phyloP scores from a whole-genome alignment of 1,284 basidiomycete species.

The Microbotryum violaceum region DNA sequence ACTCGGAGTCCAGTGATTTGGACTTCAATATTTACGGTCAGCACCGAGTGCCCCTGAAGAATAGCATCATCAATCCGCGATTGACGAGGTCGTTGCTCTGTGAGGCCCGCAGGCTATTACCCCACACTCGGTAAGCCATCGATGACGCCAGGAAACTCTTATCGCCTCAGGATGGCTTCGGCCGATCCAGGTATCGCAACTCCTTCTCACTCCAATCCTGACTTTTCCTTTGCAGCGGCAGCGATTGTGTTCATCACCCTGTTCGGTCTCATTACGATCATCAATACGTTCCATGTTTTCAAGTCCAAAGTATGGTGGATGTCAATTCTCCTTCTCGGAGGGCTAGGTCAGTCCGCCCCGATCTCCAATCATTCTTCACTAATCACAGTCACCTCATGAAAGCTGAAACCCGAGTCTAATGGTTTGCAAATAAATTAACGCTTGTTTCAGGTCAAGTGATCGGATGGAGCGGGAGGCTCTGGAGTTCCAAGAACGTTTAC shows the following conservation, averaged over 20 bases:
- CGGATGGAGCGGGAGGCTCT: conserved; percentile 19
- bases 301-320: conserved; percentile 23
- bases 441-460: not conserved
- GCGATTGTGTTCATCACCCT: conserved; percentile 21
- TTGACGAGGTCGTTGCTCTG: too few species aligned
- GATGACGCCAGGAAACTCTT: not conserved
- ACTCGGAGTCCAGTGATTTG: not conserved
- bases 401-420: too few species aligned
- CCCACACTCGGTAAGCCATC: conserved; percentile 1
- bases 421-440: not conserved
- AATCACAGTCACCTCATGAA: too few species aligned
- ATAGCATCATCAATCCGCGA: too few species aligned
- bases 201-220: not conserved
- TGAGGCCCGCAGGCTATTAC: conserved; percentile 1
- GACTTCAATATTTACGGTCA: conserved; percentile 20
- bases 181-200: not conserved
- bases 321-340: conserved; percentile 17
- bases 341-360: conserved; percentile 1
- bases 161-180: not conserved
- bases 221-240: conserved; percentile 3
- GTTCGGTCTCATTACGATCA: conserved; percentile 17
- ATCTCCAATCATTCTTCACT: not conserved
- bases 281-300: conserved; percentile 6
- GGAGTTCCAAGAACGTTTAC: conserved; percentile 14
- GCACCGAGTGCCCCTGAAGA: not conserved